A percentile compares a stretch with the other conserved stretches of the same genome.
Conservation (phyloP, 805 yeast genomes). For the Zygosaccharomyces bailii region DNA sequence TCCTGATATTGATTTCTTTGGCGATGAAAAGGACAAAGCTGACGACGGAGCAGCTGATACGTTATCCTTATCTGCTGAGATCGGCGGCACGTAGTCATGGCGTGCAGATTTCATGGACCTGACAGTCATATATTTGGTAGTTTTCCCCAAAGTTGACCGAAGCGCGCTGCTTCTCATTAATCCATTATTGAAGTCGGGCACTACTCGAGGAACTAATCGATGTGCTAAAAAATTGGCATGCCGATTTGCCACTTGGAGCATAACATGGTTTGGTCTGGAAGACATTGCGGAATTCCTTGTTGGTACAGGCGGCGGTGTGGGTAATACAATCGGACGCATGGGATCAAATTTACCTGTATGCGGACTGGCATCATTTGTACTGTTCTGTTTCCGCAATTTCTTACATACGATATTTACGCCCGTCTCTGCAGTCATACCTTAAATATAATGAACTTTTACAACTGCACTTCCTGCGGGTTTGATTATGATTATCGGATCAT, state of each 20-base stretch:
- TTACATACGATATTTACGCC: background rate
- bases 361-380: background rate
- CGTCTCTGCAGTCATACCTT: slow-evolving; percentile 1
- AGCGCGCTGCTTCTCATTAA: slow-evolving; percentile 11
- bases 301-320: slow-evolving; percentile 13
- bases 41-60: background rate
- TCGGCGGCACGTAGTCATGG: no score
- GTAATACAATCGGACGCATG: slow-evolving; percentile 2
- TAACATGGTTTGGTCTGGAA: background rate
- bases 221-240: slow-evolving; percentile 1
- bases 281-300: slow-evolving; percentile 10
- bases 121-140: background rate
- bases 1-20: slow-evolving; percentile 5
- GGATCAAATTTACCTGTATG: background rate
- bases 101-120: no score
- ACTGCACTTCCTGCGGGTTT: no score
- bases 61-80: no score
- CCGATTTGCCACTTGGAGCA: slow-evolving; percentile 1
- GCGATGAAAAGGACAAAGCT: background rate
- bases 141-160: slow-evolving; percentile 9
- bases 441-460: no score
- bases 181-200: slow-evolving; percentile 10
- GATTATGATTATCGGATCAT: background rate
- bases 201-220: slow-evolving; percentile 8
- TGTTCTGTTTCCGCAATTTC: background rate